Base-by-base conservation (phyloP, 208 protist genomes). In the Wallacemonas sp. region DNA sequence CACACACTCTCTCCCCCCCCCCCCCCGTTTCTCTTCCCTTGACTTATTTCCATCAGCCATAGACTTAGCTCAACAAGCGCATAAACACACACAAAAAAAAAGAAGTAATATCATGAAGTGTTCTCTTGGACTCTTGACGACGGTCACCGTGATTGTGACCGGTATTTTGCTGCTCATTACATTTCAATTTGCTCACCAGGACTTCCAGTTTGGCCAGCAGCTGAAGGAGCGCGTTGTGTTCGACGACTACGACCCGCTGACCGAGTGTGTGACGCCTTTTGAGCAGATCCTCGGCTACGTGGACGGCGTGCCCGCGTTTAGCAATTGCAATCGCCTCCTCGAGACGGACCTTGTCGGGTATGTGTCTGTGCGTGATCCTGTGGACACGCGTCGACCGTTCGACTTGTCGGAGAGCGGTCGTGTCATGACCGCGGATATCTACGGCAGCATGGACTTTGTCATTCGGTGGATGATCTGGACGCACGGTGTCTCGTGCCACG, bases 261-360 rank as follows among this genome's bases (percentile, higher is more conserved):
- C 65, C 33, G 63, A 83, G 18, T 92, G 82, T 59, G 66, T 57
- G 26, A 84, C 86, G 16, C 59, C 68, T 1, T 82, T 86, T 33
- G 82, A 77, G 12, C 70, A 69, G 12, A 22, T 83, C 11, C 72
- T 92, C n/a, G 86, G 86, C 38, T 73, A 79, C 59, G 77, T 76
- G 11, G 61, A 78, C 44, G 52, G 70, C 42, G 69, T 87, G 3
- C 86, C 83, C 1, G 80, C 76, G 18, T 89, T 80, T 61, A 92
- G 86, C 70, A 92, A 92, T 62, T 92, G 82, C 61, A 68, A 84
- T 64, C 61, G 66, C 1, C 31, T 33, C 11, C 76, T 80, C 33
- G 42, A 57, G 16, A 65, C 72, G 5, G 62, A 75, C 22, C 64
- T 67, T 20, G 45, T 71, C 20, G 69, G 65, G 41, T 87, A 81